Percentiles rank a stretch among this genome's conserved stretches.
phyloP scores from a whole-genome alignment of 2,329 filamentous ascomycete genomes.

The Trichoderma simmonsii region DNA sequence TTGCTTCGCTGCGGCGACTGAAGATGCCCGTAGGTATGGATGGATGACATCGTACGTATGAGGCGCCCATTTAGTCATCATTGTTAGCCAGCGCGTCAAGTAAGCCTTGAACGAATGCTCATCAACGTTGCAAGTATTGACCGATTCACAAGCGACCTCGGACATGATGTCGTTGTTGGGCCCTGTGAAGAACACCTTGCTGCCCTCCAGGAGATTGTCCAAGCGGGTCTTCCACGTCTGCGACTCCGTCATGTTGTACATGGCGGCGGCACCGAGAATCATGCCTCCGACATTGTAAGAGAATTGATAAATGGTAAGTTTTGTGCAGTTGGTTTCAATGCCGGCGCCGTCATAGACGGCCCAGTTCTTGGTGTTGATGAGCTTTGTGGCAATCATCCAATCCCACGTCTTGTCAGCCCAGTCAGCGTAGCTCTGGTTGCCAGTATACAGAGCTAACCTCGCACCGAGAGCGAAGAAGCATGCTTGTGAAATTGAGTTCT shows the following conservation, averaged over 20 bases:
- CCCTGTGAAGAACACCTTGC: conserved; percentile 53
- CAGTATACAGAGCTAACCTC: conserved; percentile 72
- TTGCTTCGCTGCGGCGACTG: conserved; percentile 54
- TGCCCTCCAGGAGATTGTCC: conserved; percentile 53
- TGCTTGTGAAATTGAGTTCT: conserved; percentile 61
- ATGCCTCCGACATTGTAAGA: conserved; percentile 67
- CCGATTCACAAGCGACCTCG: conserved; percentile 63
- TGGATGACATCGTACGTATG: conserved; percentile 53
- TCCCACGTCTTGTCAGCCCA: conserved; percentile 75
- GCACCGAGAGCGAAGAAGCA: conserved; percentile 63
- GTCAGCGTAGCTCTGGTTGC: conserved; percentile 70
- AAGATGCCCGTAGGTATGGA: conserved; percentile 52
- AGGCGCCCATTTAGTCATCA: conserved; percentile 61
- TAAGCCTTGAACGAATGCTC: conserved; percentile 65
- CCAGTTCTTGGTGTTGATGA: conserved; percentile 56
- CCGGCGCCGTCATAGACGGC: conserved; percentile 62
- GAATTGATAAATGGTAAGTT: conserved; percentile 61
- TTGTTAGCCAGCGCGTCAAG: conserved; percentile 59
- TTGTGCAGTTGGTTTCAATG: conserved; percentile 54
- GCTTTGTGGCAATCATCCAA: conserved; percentile 57
- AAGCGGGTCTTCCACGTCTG: conserved; percentile 57
- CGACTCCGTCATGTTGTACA: conserved; percentile 60
- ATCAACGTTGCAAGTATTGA: conserved; percentile 59
- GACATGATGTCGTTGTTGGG: conserved; percentile 56
- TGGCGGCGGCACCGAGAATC: conserved; percentile 63